These are phyloP conservation scores for Brassica balearica DNA, from an alignment of 441 rosid genomes.

Conservation along the genomic window DNA sequence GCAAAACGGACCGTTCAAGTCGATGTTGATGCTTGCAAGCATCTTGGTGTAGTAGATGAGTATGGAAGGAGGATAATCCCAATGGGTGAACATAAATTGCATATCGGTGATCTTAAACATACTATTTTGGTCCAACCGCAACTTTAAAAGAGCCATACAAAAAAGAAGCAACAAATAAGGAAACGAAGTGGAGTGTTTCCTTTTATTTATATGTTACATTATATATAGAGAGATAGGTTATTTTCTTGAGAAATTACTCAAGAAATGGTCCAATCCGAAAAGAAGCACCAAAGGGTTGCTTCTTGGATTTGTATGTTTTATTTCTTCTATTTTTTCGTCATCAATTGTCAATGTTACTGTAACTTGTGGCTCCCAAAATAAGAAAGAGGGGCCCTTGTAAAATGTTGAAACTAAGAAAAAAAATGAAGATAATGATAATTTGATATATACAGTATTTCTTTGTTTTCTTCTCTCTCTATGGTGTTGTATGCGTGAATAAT, in stretches of 20 bases:
- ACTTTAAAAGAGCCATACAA: constrained; percentile 14
- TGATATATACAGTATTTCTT: constrained; percentile 2
- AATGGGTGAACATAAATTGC: constrained; percentile 70
- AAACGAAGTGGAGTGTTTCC: constrained; percentile 25
- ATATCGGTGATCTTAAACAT: constrained; percentile 84
- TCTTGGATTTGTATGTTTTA: constrained; percentile 21
- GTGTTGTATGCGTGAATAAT: not conserved
- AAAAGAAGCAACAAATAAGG: constrained; percentile 22
- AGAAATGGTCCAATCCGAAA: constrained; percentile 23
- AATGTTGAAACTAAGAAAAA: constrained; percentile 27
- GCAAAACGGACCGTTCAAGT: constrained; percentile 54
- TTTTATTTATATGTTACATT: constrained; percentile 14
- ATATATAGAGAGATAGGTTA: constrained; percentile 17
- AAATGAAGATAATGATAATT: not conserved
- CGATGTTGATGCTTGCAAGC: constrained; percentile 70
- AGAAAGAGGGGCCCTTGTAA: constrained; percentile 38
- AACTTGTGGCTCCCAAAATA: constrained; percentile 35
- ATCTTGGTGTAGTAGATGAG: constrained; percentile 73
- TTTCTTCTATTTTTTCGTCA: not conserved
- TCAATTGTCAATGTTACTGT: constrained; percentile 12
- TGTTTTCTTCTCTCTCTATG: constrained; percentile 1
- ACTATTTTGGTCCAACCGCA: constrained; percentile 66
- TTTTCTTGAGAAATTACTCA: constrained; percentile 11
- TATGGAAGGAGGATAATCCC: constrained; percentile 86
- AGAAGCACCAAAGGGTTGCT: constrained; percentile 42